A percentile compares a stretch with the other conserved stretches of the same genome.
Evolutionary conservation across 2,329 filamentous ascomycete genomes (phyloP).

Genomic region (Botrytis aclada): DNA sequence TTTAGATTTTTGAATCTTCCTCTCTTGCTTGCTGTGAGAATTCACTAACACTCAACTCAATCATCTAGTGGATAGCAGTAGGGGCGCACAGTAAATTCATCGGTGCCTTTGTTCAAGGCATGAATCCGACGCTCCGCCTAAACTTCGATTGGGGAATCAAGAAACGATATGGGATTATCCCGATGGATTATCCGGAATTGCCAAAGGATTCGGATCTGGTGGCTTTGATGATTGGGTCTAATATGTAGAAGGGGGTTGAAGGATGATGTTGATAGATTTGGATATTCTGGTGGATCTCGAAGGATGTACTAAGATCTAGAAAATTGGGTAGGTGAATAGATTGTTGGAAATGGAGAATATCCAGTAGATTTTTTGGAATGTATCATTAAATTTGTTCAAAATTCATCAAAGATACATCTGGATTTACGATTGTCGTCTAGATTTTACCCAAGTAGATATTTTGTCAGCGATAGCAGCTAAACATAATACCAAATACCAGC

Average conservation of each 20-base stretch:
- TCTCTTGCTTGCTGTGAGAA: background rate
- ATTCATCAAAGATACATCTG: no score
- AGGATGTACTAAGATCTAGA: background rate
- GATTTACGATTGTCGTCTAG: background rate
- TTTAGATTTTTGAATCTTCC: background rate
- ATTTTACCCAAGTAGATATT: fast-evolving
- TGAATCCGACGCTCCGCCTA: conserved; percentile 41
- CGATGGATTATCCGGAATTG: conserved; percentile 33
- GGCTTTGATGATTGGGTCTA: conserved; percentile 41
- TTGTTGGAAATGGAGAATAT: background rate
- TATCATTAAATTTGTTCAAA: background rate
- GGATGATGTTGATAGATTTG: background rate
- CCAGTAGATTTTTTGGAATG: background rate
- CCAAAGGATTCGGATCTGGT: conserved; percentile 42
- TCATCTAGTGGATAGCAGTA: conserved; percentile 41
- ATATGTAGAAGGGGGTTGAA: conserved; percentile 34
- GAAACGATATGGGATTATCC: conserved; percentile 34
- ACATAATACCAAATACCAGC: background rate
- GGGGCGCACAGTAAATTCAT: conserved; percentile 43
- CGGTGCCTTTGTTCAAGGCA: conserved; percentile 43
- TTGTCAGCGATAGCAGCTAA: background rate
- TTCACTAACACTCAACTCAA: background rate
- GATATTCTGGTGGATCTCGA: background rate
- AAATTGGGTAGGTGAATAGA: background rate
- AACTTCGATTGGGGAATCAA: conserved; percentile 34